Evolutionary conservation across 2,329 filamentous ascomycete species (phyloP).

Genomic region (Claviceps sp.): DNA sequence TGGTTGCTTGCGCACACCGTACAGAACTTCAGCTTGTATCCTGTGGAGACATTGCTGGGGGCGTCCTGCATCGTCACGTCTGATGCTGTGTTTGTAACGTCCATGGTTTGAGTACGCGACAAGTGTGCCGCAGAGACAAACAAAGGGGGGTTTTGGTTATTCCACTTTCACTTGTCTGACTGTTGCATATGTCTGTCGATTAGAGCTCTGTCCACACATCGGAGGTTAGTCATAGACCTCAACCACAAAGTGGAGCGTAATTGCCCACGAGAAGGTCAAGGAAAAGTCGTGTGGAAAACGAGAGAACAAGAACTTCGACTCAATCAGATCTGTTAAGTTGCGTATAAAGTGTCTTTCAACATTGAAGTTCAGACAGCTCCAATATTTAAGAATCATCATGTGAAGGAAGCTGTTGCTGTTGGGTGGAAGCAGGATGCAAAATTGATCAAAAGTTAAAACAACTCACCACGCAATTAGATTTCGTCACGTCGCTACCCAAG

Average conservation of each 20-base stretch:
- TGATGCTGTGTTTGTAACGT: slow-evolving; percentile 27
- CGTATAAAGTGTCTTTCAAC: slow-evolving; percentile 49
- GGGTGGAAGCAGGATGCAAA: background rate
- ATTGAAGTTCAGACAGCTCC: slow-evolving; percentile 62
- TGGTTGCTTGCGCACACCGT: slow-evolving; percentile 99
- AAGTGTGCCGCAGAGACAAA: background rate
- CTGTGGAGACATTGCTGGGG: slow-evolving; percentile 36
- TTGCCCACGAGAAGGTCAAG: background rate
- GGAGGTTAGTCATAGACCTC: background rate
- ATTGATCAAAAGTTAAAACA: background rate
- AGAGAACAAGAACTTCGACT: background rate
- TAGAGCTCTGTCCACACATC: background rate
- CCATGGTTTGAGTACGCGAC: slow-evolving; percentile 19
- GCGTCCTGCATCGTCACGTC: slow-evolving; percentile 25
- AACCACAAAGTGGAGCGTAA: background rate
- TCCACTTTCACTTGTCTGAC: background rate
- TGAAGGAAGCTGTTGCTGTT: slow-evolving; percentile 4
- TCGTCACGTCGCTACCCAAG: background rate
- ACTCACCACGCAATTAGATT: background rate
- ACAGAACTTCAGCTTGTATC: slow-evolving; percentile 88
- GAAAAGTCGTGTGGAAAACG: background rate
- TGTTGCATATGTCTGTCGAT: background rate
- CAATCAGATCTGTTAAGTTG: slow-evolving; percentile 24
- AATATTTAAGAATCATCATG: slow-evolving; percentile 43
- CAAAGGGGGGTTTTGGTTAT: background rate